Base-by-base conservation (phyloP, 2,329 filamentous ascomycete species). In the Coniochaeta prunicola region DNA sequence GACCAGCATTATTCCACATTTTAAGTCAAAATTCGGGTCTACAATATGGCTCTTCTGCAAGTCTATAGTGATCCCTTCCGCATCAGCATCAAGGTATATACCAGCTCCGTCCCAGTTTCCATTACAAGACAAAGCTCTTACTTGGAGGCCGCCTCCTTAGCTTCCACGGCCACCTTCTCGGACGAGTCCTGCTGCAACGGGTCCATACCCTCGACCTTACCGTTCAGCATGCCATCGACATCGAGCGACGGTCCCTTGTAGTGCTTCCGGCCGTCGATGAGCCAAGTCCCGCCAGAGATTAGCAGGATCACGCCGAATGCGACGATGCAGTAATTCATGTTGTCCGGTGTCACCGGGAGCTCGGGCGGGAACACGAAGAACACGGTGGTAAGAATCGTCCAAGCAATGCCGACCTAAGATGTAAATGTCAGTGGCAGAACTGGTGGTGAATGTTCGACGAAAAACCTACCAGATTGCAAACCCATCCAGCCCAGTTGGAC, bases 331-430 rank as follows among this genome's bases (percentile, higher is more conserved):
- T 81, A 80, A 66, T 80, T 92, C 88, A 91, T 91, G 73, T 83
- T 90, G 64, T 74, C 82, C 0, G 80, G 77, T 0, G 83, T 84
- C 1, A 87, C 85, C 0, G 86, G 87, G 4, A 86, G 67, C 8
- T 79, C 79, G 0, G 89, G 88, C 3, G 89, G 89, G 71, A 91
- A 90, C 21, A 91, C 78, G 72, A 91, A 91, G 0, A 92, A 77
- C 0, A 91, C 83, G 0, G 87, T 91, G 0, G 88, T 91, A n/a
- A 91, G 69, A 13, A 84, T 73, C 1, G 87, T 82, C 72, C 88
- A 92, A 0, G 75, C 74, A 53, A 92, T 77, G 5, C 88, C 87
- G 30, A 82, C 60, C 70, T 72, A 54, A 19, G 28, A 42, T 19
- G 4, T n/a, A 33, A 33, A 34, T 40, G 54, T 56, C 17, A 56